Conservation (phyloP, 306 rosid species). For the Lathyrus tuberosus region DNA sequence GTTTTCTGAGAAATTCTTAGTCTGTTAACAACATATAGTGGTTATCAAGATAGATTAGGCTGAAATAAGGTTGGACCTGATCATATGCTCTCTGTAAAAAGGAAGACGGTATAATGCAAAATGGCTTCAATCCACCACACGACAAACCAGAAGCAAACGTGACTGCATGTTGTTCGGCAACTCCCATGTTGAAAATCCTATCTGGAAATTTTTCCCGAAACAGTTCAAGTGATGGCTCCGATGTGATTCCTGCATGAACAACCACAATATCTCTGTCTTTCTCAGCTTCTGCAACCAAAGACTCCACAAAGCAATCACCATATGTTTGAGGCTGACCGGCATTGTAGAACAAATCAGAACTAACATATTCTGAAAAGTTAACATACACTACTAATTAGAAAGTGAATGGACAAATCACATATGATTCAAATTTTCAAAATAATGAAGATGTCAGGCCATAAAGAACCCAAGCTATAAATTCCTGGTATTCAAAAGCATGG, state of each 20-base stretch:
- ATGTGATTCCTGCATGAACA: constrained; percentile 82
- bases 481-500: constrained; percentile 15
- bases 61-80: constrained; percentile 59
- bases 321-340: constrained; percentile 54
- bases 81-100: constrained; percentile 91
- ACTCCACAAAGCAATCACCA: constrained; percentile 83
- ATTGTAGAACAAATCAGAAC: constrained; percentile 36
- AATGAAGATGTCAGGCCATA: constrained; percentile 11
- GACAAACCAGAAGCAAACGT: constrained; percentile 93
- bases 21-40: constrained; percentile 6
- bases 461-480: constrained; percentile 21
- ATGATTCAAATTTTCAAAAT: constrained; percentile 20
- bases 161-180: constrained; percentile 98
- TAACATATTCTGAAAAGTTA: constrained; percentile 55
- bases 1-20: constrained; percentile 14
- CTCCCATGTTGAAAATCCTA: constrained; percentile 81
- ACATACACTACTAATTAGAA: constrained; percentile 31
- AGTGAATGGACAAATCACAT: constrained; percentile 28
- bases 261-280: constrained; percentile 81
- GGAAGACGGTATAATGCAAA: constrained; percentile 85
- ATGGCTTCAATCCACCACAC: constrained; percentile 94
- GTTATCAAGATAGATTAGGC: constrained; percentile 7
- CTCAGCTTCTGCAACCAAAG: constrained; percentile 72
- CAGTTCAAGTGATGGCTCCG: constrained; percentile 70
- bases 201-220: constrained; percentile 77